phyloP scores from a whole-genome alignment of 192 early-diverging fungal genomes.

The Neocallimastix lanati region DNA sequence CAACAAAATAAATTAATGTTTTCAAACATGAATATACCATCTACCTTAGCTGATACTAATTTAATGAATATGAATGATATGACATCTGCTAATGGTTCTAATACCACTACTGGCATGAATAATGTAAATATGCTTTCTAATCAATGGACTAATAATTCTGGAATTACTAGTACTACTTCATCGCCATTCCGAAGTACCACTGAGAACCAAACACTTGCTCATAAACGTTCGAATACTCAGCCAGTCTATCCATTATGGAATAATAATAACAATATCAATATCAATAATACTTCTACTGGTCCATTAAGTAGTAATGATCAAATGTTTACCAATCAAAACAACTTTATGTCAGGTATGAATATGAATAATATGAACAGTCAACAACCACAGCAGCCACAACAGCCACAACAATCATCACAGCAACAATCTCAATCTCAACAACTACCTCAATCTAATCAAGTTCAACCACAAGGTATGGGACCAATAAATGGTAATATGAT shows the following conservation, averaged over 20 bases:
- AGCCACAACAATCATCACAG: too few relatives aligned
- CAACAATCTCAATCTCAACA: too few relatives aligned
- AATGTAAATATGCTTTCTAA: neutral
- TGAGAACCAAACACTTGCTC: neutral
- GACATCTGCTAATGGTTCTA: neutral
- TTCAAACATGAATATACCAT: neutral
- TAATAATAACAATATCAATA: too few relatives aligned
- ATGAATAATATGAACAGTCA: neutral
- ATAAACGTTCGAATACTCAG: neutral
- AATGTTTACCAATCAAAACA: neutral
- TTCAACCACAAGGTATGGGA: neutral
- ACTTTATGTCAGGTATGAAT: neutral
- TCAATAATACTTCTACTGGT: neutral
- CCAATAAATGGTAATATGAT: neutral
- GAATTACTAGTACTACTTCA: neutral
- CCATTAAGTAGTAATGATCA: neutral
- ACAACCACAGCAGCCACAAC: neutral
- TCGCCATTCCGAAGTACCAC: neutral
- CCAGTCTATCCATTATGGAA: neutral
- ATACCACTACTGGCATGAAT: neutral
- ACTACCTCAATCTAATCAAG: neutral
- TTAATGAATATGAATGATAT: neutral
- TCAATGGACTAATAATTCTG: neutral
- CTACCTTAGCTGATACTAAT: neutral
- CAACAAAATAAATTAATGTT: neutral